Evolutionary conservation across 192 early-diverging fungal species (phyloP).

Genomic region (Chytriomyces sp.): DNA sequence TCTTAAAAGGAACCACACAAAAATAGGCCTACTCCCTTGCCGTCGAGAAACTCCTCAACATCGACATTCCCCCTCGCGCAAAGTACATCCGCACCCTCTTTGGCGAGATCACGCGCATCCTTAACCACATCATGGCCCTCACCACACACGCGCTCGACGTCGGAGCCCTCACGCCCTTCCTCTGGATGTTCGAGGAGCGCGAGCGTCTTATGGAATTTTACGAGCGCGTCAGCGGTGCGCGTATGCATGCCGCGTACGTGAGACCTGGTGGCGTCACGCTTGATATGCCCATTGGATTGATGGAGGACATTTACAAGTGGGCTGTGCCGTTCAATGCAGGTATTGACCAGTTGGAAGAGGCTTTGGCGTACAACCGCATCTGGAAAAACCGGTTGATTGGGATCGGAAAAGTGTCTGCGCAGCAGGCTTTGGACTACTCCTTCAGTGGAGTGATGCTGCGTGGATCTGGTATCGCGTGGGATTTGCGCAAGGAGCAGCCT

Average conservation of each 20-base stretch:
- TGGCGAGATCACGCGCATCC: constrained; percentile 95
- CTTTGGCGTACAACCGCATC: constrained; percentile 90
- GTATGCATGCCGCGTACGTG: constrained; percentile 97
- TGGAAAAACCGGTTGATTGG: constrained; percentile 89
- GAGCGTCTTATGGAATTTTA: constrained; percentile 99
- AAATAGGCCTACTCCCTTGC: constrained; percentile 91
- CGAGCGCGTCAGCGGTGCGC: constrained; percentile 96
- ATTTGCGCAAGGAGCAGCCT: constrained; percentile 89
- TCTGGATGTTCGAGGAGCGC: constrained; percentile 99
- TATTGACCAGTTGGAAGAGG: constrained; percentile 93
- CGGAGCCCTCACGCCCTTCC: constrained; percentile 95
- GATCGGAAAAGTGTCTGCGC: constrained; percentile 82
- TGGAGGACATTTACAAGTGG: constrained; percentile 97
- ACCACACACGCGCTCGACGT: constrained; percentile 98
- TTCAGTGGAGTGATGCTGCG: constrained; percentile 96
- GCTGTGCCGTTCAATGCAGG: constrained; percentile 85
- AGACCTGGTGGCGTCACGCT: constrained; percentile 93
- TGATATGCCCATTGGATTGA: constrained; percentile 88
- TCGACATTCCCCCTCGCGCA: constrained; percentile 85
- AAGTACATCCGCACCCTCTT: constrained; percentile 98
- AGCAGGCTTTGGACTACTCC: constrained; percentile 88
- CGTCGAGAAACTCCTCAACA: constrained; percentile 97
- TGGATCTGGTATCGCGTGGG: constrained; percentile 90
- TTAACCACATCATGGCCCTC: constrained; percentile 98
- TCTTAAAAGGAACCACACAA: background rate